Percentiles rank a stretch among this genome's conserved stretches.
Evolutionary conservation across 1,284 basidiomycete genomes (phyloP).

Genomic region (Irpex rosettiformis): DNA sequence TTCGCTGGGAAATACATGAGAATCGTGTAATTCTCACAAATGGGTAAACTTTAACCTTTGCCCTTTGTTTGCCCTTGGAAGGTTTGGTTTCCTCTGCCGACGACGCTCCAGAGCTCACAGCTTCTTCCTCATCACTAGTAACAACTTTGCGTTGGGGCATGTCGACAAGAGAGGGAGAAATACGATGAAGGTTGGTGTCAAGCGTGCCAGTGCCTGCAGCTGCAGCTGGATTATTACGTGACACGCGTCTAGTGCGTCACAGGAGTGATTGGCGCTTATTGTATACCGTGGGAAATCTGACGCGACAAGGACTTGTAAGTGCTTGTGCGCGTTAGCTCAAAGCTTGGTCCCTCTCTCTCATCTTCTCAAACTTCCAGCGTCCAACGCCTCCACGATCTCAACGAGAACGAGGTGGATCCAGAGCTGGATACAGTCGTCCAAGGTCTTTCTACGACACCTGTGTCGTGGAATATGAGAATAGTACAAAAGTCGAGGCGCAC

Average conservation of each 20-base stretch:
- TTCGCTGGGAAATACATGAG: neutral
- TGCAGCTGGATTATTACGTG: neutral
- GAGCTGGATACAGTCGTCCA: conserved; percentile 14
- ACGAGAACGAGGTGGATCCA: conserved; percentile 2
- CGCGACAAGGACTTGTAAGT: conserved; percentile 3
- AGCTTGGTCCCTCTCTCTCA: neutral
- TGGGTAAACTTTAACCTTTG: neutral
- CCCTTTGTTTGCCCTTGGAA: neutral
- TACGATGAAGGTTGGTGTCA: neutral
- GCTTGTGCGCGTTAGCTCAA: neutral
- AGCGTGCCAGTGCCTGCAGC: neutral
- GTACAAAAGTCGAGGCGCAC: conserved; percentile 75
- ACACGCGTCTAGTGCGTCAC: neutral
- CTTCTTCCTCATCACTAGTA: conserved; percentile 28
- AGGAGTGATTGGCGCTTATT: neutral
- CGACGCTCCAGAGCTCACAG: conserved; percentile 12
- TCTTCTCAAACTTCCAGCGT: neutral
- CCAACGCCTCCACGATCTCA: neutral
- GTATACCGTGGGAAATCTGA: conserved; percentile 1
- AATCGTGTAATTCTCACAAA: neutral
- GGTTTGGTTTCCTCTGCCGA: neutral
- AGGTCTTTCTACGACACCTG: conserved; percentile 35
- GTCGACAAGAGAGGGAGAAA: neutral
- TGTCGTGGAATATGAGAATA: conserved; percentile 74
- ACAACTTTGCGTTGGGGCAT: conserved; percentile 38